Evolutionary conservation across 1,284 basidiomycete species (phyloP).

Genomic region (Cryptococcus sp.): DNA sequence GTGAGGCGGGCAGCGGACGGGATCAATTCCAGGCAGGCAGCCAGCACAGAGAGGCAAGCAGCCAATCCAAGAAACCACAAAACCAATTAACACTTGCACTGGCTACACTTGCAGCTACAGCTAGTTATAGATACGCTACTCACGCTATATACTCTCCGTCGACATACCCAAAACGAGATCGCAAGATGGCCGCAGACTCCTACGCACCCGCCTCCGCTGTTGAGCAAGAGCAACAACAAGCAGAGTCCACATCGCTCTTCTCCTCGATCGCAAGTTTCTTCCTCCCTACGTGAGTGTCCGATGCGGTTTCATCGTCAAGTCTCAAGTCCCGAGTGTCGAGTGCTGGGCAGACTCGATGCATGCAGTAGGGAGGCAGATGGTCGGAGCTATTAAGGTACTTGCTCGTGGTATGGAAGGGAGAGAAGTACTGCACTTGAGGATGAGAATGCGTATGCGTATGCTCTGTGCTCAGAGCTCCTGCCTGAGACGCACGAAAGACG

Average conservation of each 20-base stretch:
- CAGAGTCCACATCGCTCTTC: slow-evolving; percentile 34
- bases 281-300: slow-evolving; percentile 36
- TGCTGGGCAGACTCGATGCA: not conserved
- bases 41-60: not conserved
- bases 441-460: too few relatives aligned
- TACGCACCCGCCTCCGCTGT: slow-evolving; percentile 7
- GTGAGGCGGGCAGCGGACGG: not conserved
- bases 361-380: not conserved
- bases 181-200: slow-evolving; percentile 19
- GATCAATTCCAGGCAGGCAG: not conserved
- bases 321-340: not conserved
- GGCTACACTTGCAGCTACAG: not conserved
- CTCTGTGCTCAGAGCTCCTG: too few relatives aligned
- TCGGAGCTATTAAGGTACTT: too few relatives aligned
- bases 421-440: too few relatives aligned
- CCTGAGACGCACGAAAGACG: too few relatives aligned
- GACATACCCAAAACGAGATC: not conserved
- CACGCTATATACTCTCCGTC: not conserved
- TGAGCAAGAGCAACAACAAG: slow-evolving; percentile 1
- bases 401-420: too few relatives aligned
- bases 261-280: slow-evolving; percentile 39
- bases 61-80: slow-evolving; percentile 3
- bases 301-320: not conserved
- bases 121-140: not conserved
- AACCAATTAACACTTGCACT: not conserved